Conservation (phyloP, 2,329 filamentous ascomycete species). For the Beauveria medogensis region DNA sequence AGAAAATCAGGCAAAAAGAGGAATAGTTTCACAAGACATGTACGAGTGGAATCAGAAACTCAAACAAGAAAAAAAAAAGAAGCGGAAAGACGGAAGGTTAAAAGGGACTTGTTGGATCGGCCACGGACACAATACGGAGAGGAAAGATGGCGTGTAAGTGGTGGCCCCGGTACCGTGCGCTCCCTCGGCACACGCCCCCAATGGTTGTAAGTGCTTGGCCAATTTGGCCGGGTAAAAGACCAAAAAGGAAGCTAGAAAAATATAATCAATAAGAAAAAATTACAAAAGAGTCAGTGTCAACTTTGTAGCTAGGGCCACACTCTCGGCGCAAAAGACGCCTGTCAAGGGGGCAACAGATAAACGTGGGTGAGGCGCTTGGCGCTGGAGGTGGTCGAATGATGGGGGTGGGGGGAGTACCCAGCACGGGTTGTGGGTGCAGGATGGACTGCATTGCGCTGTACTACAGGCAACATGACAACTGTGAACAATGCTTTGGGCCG, state of each 20-base stretch:
- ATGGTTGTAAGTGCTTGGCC: not conserved
- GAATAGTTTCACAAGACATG: no score
- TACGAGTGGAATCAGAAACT: not conserved
- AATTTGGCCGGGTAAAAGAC: not conserved
- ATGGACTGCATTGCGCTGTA: not conserved
- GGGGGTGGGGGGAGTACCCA: not conserved
- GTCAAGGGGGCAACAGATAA: not conserved
- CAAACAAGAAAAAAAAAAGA: not conserved
- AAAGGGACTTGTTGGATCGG: not conserved
- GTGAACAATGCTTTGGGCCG: no score
- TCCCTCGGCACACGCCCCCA: not conserved
- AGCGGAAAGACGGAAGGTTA: not conserved
- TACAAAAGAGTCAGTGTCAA: not conserved
- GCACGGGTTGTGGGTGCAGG: not conserved
- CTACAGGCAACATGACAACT: not conserved
- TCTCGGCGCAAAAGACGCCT: not conserved
- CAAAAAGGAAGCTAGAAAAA: not conserved
- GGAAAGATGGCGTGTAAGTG: not conserved
- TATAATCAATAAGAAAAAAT: not conserved
- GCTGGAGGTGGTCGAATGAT: not conserved
- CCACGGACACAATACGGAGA: not conserved
- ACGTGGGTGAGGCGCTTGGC: slow-evolving; percentile 9
- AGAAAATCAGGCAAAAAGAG: not conserved
- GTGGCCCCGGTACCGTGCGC: not conserved
- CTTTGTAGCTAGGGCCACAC: not conserved